Evolutionary conservation across 108 stramenopile species (phyloP).

Genomic region (Fragilaria crotonensis): DNA sequence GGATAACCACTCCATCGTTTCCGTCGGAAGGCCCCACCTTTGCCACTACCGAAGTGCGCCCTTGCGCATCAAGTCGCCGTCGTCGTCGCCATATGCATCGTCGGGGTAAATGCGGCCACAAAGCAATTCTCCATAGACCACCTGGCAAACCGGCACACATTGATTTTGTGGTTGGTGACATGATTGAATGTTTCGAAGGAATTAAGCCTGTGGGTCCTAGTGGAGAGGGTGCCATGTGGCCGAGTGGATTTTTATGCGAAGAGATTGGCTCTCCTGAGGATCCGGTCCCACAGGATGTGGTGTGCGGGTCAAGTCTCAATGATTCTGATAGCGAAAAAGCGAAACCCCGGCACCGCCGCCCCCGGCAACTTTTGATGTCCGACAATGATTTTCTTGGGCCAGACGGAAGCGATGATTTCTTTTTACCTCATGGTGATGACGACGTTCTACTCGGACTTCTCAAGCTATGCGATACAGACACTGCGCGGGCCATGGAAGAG

Average conservation of each 20-base stretch:
- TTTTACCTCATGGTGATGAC: background rate
- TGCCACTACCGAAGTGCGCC: background rate
- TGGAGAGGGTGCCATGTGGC: background rate
- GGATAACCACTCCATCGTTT: background rate
- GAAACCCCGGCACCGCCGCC: background rate
- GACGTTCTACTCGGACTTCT: background rate
- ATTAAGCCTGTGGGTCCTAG: background rate
- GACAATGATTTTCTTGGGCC: background rate
- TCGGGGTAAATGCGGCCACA: slow-evolving; percentile 55
- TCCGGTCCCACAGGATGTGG: background rate
- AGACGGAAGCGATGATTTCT: background rate
- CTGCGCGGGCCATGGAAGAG: too few relatives aligned
- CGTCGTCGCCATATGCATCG: slow-evolving; percentile 43
- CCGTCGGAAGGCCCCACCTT: background rate
- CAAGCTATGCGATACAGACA: background rate
- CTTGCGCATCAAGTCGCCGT: background rate
- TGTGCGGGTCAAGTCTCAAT: background rate
- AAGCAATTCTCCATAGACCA: slow-evolving; percentile 53
- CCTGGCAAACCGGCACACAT: slow-evolving; percentile 44
- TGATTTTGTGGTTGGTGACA: slow-evolving; percentile 60
- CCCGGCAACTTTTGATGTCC: background rate
- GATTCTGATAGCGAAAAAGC: background rate
- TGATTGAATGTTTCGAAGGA: slow-evolving; percentile 43
- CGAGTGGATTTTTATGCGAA: background rate
- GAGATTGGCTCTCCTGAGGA: background rate